Percentiles rank a stretch among this genome's conserved stretches.
Evolutionary conservation across 192 early-diverging fungal genomes (phyloP).

Genomic region (Coemansia sp.): DNA sequence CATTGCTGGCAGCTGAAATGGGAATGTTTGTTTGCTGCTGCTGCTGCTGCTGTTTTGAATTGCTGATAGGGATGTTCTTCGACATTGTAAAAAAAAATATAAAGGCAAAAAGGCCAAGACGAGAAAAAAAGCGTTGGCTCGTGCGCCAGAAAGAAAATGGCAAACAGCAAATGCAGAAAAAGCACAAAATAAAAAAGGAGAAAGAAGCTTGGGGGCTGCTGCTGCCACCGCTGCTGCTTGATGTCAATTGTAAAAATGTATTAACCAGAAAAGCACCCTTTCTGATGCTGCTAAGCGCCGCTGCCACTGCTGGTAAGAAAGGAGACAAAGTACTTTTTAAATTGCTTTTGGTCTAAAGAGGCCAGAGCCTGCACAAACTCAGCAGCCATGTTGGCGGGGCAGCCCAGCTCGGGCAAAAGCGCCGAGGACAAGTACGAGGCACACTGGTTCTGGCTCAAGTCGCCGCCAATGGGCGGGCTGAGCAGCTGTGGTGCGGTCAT

Average conservation of each 20-base stretch:
- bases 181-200: constrained; percentile 13
- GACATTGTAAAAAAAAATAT: constrained; percentile 20
- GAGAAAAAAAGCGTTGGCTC: neutral
- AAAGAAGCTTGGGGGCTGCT: neutral
- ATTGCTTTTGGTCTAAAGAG: constrained; percentile 62
- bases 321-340: constrained; percentile 66
- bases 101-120: neutral
- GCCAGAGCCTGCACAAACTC: constrained; percentile 75
- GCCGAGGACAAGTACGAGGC: constrained; percentile 34
- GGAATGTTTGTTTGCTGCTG: constrained; percentile 11
- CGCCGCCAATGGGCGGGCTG: constrained; percentile 29
- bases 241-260: too few species aligned
- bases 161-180: constrained; percentile 3
- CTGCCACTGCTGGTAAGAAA: constrained; percentile 24
- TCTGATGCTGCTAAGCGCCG: too few species aligned
- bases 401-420: constrained; percentile 50
- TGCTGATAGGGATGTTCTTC: constrained; percentile 18
- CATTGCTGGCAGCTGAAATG: constrained; percentile 22
- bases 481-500: constrained; percentile 34
- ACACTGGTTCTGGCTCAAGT: constrained; percentile 43
- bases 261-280: too few species aligned
- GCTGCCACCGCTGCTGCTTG: too few species aligned
- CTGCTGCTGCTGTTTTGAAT: constrained; percentile 10
- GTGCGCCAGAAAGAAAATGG: neutral
- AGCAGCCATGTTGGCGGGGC: constrained; percentile 60